phyloP scores from a whole-genome alignment of 306 rosid genomes.

The Cucurbita ficifolia region DNA sequence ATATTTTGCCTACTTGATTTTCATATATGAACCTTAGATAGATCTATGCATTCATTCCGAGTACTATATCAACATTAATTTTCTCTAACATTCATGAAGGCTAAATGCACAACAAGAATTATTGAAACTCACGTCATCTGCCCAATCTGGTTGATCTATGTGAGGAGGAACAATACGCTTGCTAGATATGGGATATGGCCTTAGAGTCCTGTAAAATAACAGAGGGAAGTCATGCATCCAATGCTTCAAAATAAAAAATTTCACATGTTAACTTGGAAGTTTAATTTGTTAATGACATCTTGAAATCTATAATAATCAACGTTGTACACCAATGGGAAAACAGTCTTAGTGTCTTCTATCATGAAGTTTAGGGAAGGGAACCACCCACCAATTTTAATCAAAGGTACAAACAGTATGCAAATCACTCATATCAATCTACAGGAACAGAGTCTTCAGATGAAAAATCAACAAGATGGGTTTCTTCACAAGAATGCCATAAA shows the following conservation, averaged over 20 bases:
- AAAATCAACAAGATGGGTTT: neutral
- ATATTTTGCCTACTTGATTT: neutral
- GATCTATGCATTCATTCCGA: neutral
- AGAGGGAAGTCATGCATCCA: constrained; percentile 8
- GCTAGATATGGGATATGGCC: constrained; percentile 74
- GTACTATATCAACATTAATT: neutral
- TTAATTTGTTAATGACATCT: neutral
- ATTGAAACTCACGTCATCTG: constrained; percentile 53
- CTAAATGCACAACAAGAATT: neutral
- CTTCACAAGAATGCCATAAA: neutral
- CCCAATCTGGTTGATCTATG: constrained; percentile 83
- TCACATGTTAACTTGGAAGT: neutral
- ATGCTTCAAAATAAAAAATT: neutral
- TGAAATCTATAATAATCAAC: neutral
- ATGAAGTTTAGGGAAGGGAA: neutral
- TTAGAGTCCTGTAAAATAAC: constrained; percentile 40
- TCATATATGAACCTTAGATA: neutral
- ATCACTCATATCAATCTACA: neutral
- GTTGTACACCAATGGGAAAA: neutral
- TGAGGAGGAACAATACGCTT: constrained; percentile 44
- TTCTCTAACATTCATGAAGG: neutral
- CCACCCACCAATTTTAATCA: neutral
- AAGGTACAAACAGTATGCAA: neutral
- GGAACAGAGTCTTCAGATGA: neutral
- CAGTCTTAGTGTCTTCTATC: neutral